phyloP scores from a whole-genome alignment of 2,329 filamentous ascomycete species.

The Microdochium bolleyi region DNA sequence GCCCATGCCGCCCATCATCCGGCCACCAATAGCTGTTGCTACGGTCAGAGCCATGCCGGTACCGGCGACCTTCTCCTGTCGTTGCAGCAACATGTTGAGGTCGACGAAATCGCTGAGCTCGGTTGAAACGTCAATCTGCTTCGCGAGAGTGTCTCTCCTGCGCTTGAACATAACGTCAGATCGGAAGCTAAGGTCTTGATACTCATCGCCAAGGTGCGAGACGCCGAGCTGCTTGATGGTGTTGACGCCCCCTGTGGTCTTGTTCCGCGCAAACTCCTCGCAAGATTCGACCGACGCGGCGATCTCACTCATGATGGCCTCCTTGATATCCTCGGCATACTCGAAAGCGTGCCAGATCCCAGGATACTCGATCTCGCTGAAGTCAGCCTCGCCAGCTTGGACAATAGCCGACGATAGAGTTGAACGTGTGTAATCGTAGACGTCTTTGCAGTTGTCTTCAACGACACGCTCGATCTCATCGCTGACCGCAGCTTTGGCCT shows the following conservation, averaged over 20 bases:
- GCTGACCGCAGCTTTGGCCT: slow-evolving; percentile 69
- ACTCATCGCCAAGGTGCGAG: slow-evolving; percentile 80
- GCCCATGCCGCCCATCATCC: slow-evolving; percentile 72
- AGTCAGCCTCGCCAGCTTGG: slow-evolving; percentile 66
- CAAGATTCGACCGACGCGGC: slow-evolving; percentile 69
- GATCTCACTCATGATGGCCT: slow-evolving; percentile 85
- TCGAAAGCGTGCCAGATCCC: slow-evolving; percentile 79
- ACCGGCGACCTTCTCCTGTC: slow-evolving; percentile 89
- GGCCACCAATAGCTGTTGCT: slow-evolving; percentile 74
- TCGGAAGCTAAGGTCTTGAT: slow-evolving; percentile 78
- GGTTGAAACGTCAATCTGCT: slow-evolving; percentile 79
- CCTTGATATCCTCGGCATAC: slow-evolving; percentile 88
- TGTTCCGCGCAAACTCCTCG: slow-evolving; percentile 76
- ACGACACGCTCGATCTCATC: slow-evolving; percentile 76
- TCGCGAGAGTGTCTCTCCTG: slow-evolving; percentile 70
- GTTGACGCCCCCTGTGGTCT: slow-evolving; percentile 74
- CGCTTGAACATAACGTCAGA: slow-evolving; percentile 91
- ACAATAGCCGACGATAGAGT: slow-evolving; percentile 69
- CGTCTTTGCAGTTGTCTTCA: slow-evolving; percentile 74
- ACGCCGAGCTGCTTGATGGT: slow-evolving; percentile 84
- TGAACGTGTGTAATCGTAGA: slow-evolving; percentile 76
- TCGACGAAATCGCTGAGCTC: slow-evolving; percentile 95
- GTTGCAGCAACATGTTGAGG: slow-evolving; percentile 70
- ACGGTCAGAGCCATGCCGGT: slow-evolving; percentile 93
- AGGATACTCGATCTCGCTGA: slow-evolving; percentile 80